Base-by-base conservation (phyloP, 2,329 filamentous ascomycete genomes). In the Ustilaginoidea virens region DNA sequence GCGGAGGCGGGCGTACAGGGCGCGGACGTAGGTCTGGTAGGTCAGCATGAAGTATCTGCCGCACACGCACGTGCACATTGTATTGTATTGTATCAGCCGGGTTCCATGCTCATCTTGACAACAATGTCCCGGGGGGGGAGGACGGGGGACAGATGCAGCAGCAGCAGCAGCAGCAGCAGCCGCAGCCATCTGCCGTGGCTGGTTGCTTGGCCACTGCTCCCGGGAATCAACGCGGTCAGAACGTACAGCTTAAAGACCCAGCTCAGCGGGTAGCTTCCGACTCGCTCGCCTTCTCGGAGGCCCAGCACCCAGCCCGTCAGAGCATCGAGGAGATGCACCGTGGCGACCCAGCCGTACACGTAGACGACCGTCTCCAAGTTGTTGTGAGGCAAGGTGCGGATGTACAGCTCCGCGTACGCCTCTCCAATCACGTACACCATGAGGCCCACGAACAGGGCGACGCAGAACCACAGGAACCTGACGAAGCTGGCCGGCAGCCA, bases 11-110 rank as follows among this genome's bases (percentile, higher is more conserved):
- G 74, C 74, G 45, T 79, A 79, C 33, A 79, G 51, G 8, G 74
- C 71, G 29, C 74, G 70, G 9, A 79, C 74, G 49, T 78, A 79
- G 4, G 73, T 78, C 50, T 79, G 73, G 48, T 79, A 79, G 5
- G 74, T 79, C 29, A 78, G 52, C 58, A 70, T 70, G 46, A 75
- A 77, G 48, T 75, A 76, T 27, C 66, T 69, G 38, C 15, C 5
- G n/a, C n/a, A n/a, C n/a, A n/a, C n/a, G n/a, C n/a, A n/a, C n/a
- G n/a, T n/a, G n/a, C n/a, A n/a, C n/a, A n/a, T n/a, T n/a, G n/a
- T n/a, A n/a, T n/a, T n/a, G n/a, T n/a, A n/a, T n/a, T n/a, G n/a
- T n/a, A n/a, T n/a, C n/a, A n/a, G n/a, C n/a, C n/a, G n/a, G n/a
- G n/a, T n/a, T n/a, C n/a, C n/a, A n/a, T n/a, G n/a, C n/a, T n/a